Percentiles rank a stretch among this genome's conserved stretches.
phyloP scores from a whole-genome alignment of 495 filamentous ascomycete species.

The Penicillium chermesinum region DNA sequence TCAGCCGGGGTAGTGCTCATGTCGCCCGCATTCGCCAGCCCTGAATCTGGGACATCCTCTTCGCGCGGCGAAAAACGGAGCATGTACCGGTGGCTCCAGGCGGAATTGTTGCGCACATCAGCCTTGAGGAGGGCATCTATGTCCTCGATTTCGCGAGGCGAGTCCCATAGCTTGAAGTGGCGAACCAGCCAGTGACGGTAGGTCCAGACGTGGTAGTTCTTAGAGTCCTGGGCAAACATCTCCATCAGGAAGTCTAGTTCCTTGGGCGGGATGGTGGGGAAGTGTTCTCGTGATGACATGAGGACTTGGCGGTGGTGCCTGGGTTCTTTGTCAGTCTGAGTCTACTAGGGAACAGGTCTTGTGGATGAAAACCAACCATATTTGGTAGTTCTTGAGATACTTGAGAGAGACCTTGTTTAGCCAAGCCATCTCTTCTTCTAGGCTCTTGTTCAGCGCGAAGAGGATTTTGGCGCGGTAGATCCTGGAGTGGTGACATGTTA shows the following conservation, averaged over 20 bases:
- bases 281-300: slow-evolving; percentile 52
- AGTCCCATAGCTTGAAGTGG: slow-evolving; percentile 70
- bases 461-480: slow-evolving; percentile 82
- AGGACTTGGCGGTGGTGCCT: slow-evolving; percentile 89
- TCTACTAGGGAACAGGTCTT: neutral
- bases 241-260: slow-evolving; percentile 70
- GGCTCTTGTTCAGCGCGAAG: slow-evolving; percentile 57
- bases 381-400: slow-evolving; percentile 96
- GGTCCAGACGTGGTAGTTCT: slow-evolving; percentile 98
- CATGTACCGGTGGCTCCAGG: slow-evolving; percentile 96
- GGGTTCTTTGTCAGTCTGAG: slow-evolving; percentile 9
- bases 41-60: slow-evolving; percentile 26
- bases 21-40: slow-evolving; percentile 40
- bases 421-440: slow-evolving; percentile 74
- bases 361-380: slow-evolving; percentile 52
- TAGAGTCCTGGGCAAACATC: slow-evolving; percentile 82
- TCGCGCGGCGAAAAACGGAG: slow-evolving; percentile 65
- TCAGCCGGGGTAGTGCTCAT: slow-evolving; percentile 35
- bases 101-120: slow-evolving; percentile 92
- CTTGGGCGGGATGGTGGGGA: slow-evolving; percentile 49
- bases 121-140: slow-evolving; percentile 62
- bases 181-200: slow-evolving; percentile 91
- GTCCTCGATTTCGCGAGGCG: slow-evolving; percentile 59
- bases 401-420: slow-evolving; percentile 74
- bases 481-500: slow-evolving; percentile 40